Evolutionary conservation across 2,329 filamentous ascomycete genomes (phyloP), one percentile per base, ranked within the genome.

Genomic region (Paecilomyces variotii): DNA sequence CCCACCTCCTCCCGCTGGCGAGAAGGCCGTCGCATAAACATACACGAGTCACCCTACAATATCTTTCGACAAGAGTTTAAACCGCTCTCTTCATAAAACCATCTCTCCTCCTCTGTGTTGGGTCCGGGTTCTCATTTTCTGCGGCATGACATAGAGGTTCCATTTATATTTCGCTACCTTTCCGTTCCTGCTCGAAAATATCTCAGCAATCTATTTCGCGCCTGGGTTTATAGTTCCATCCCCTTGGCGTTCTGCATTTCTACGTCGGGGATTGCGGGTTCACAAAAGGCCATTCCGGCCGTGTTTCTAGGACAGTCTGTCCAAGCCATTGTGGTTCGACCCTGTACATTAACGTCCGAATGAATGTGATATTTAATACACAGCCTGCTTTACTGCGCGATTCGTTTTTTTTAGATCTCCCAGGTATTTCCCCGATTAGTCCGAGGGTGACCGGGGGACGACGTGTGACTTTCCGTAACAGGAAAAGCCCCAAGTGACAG

Each of bases 51-150:
- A 28, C 45, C 55, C 50, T 56, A 60, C 58, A 53, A 49, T 60
- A 54, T 65, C 62, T 34, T 55, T 61, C 52, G 56, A 57, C 65
- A 60, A 63, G 58, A 60, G 57, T 28, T 9, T 52, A 24, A n/a
- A 24, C 28, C 32, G 35, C 12, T 57, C 56, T 52, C 58, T 55
- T 59, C 60, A 39, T 65, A 66, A 32, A 32, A 61, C 67, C 62
- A 63, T 65, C 60, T 71, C 67, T 74, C 69, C 67, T 73, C 72
- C 71, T 72, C 67, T 63, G 72, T 72, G 71, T 74, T 73, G 61
- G 70, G 68, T 68, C 62, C 65, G 64, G 67, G 63, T 69, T 63
- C 65, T 69, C 59, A 67, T 68, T 67, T 55, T 59, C 65, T 65
- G 68, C 65, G 64, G 68, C 70, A 71, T 70, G 64, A 66, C 69